Conservation (phyloP, 345 rosid genomes). For the Capsella bursapastoris region DNA sequence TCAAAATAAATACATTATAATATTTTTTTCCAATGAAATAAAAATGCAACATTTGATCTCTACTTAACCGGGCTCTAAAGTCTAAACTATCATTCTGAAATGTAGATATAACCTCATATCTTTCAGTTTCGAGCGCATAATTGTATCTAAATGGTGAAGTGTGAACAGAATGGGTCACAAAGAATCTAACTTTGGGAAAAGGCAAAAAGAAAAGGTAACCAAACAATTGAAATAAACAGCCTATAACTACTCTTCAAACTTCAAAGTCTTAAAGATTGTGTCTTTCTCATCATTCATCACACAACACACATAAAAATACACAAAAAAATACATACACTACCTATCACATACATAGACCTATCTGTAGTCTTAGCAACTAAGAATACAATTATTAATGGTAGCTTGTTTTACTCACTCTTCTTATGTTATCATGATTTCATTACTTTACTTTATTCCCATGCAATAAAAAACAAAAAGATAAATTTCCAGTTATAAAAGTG, state of each 20-base stretch:
- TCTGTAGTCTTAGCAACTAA: conserved; percentile 42
- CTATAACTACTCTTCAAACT: conserved; percentile 37
- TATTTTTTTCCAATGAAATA: too few relatives aligned
- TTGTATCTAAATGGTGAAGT: neutral
- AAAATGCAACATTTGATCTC: neutral
- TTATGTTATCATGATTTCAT: conserved; percentile 19
- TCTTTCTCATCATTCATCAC: conserved; percentile 24
- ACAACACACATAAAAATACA: conserved; percentile 14
- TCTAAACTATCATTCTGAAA: neutral
- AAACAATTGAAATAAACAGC: conserved; percentile 37
- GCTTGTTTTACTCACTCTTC: conserved; percentile 4
- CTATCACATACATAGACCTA: conserved; percentile 18
- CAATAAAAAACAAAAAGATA: conserved; percentile 37
- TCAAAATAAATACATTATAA: too few relatives aligned
- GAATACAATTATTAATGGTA: conserved; percentile 30
- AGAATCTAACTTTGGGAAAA: conserved; percentile 37
- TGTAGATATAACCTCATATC: neutral
- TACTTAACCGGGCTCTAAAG: neutral
- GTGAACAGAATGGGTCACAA: conserved; percentile 30
- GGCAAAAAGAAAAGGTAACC: conserved; percentile 11
- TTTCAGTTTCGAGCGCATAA: neutral
- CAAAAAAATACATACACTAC: conserved; percentile 24
- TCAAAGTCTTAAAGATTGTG: conserved; percentile 38
- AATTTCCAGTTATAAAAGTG: conserved; percentile 8
- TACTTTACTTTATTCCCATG: conserved; percentile 38